A percentile compares a stretch with the other conserved stretches of the same genome.
phyloP scores from a whole-genome alignment of 2,329 filamentous ascomycete species.

The Exophiala xenobiotica region DNA sequence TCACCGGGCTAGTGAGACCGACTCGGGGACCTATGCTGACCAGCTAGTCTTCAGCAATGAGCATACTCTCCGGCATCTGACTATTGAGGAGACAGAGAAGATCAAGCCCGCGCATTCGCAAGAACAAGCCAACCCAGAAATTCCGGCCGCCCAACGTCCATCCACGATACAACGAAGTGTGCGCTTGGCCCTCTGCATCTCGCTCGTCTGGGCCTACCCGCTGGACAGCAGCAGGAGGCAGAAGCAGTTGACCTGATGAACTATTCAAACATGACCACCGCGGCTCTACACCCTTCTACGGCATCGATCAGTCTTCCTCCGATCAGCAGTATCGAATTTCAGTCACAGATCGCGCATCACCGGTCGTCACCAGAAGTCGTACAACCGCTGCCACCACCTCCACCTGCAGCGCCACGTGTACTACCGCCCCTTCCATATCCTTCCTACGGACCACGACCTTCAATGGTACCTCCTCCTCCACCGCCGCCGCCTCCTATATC shows the following conservation, averaged over 20 bases:
- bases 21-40: too few species aligned
- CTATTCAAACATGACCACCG: constrained; percentile 27
- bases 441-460: constrained; percentile 22
- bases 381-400: constrained; percentile 29
- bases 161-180: background rate
- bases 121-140: background rate
- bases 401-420: constrained; percentile 27
- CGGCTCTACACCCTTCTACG: constrained; percentile 26
- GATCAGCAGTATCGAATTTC: constrained; percentile 32
- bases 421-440: constrained; percentile 31
- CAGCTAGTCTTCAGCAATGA: constrained; percentile 7
- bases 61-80: constrained; percentile 3
- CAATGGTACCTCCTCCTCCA: constrained; percentile 22
- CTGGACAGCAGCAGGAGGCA: constrained; percentile 21
- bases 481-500: constrained; percentile 20
- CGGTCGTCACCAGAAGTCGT: constrained; percentile 28
- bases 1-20: background rate
- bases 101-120: background rate
- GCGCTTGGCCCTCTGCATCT: background rate
- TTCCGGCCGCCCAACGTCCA: background rate
- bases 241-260: constrained; percentile 22
- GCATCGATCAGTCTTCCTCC: constrained; percentile 31
- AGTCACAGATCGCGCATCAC: constrained; percentile 22
- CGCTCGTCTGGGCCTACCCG: constrained; percentile 10
- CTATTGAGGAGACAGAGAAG: background rate